Evolutionary conservation across 306 rosid species (phyloP).

Genomic region (Inga oerstediana): DNA sequence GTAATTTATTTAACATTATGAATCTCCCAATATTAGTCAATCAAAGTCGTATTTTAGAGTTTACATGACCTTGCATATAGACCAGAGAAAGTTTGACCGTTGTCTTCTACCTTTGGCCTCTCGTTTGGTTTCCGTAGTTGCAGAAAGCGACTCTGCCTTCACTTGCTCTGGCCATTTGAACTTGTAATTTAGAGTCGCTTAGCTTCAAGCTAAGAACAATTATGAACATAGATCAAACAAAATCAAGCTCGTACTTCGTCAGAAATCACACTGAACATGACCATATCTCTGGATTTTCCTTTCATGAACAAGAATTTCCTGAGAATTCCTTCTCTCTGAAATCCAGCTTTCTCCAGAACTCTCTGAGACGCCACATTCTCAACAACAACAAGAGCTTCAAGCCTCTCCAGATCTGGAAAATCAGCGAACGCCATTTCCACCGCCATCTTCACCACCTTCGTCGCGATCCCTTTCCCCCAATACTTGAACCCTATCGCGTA

Average conservation of each 20-base stretch:
- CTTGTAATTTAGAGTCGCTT: background rate
- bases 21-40: too few species aligned
- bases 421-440: conserved; percentile 49
- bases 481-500: conserved; percentile 56
- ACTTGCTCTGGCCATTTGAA: background rate
- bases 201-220: background rate
- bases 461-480: conserved; percentile 79
- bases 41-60: too few species aligned
- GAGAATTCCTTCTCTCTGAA: conserved; percentile 62
- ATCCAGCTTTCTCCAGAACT: conserved; percentile 74
- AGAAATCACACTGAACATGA: conserved; percentile 33
- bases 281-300: conserved; percentile 50
- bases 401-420: conserved; percentile 58
- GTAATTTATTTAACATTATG: too few species aligned
- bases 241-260: background rate
- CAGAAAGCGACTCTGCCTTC: background rate
- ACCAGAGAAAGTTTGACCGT: too few species aligned
- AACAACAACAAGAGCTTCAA: conserved; percentile 76
- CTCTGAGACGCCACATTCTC: conserved; percentile 66
- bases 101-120: background rate
- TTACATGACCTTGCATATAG: too few species aligned
- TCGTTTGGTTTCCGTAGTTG: background rate
- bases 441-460: conserved; percentile 59
- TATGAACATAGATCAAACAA: background rate
- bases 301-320: conserved; percentile 45